A percentile compares a stretch with the other conserved stretches of the same genome.
Evolutionary conservation across 306 rosid genomes (phyloP).

Genomic region (Comarum palustre): DNA sequence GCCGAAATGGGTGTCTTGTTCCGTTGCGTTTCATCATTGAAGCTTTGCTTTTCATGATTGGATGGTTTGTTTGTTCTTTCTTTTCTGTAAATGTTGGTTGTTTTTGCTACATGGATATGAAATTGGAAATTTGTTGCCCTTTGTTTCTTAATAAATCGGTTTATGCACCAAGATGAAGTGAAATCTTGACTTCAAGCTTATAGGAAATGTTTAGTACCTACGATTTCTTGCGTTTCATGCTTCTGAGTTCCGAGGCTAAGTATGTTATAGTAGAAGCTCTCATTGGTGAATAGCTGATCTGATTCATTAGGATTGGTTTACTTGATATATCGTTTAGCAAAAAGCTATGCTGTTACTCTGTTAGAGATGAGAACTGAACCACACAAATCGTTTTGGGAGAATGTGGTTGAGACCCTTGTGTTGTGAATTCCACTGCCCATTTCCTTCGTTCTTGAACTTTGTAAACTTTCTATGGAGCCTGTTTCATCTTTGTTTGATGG

Average conservation of each 20-base stretch:
- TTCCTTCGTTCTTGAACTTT: not conserved
- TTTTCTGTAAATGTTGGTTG: not conserved
- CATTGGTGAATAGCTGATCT: not conserved
- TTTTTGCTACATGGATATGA: not conserved
- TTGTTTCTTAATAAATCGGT: slow-evolving; percentile 5
- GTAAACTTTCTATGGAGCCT: not conserved
- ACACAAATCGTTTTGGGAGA: not conserved
- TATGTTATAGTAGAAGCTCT: not conserved
- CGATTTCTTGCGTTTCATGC: not conserved
- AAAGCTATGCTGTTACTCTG: not conserved
- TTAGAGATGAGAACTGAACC: not conserved
- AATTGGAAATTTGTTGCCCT: not conserved
- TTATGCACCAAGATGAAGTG: not conserved
- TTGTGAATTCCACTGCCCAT: not conserved
- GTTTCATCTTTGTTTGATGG: not conserved
- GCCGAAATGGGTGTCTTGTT: not conserved
- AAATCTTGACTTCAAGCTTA: not conserved
- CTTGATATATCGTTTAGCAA: not conserved
- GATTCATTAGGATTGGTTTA: not conserved
- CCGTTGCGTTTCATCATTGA: not conserved
- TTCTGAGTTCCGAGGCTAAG: not conserved
- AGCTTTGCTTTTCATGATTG: slow-evolving; percentile 1
- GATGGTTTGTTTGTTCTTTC: not conserved
- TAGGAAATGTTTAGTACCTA: not conserved
- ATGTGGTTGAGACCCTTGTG: not conserved